phyloP scores from a whole-genome alignment of 1,284 basidiomycete species.

The Trichosporon coremiiforme region DNA sequence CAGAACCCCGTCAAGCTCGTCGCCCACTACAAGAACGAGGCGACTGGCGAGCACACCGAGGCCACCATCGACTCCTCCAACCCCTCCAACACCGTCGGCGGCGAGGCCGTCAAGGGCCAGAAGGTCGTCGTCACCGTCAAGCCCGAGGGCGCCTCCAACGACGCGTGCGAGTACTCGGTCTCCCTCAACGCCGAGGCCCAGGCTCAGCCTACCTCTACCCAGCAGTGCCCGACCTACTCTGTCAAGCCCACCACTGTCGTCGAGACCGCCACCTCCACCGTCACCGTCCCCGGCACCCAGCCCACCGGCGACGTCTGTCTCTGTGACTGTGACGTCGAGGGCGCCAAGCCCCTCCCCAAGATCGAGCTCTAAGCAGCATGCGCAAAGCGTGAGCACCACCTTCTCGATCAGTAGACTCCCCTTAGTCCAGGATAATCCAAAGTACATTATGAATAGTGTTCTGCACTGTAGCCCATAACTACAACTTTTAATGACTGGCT shows the following conservation, averaged over 20 bases:
- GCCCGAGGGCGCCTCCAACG: slow-evolving; percentile 13
- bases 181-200: background rate
- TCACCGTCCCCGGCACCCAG: background rate
- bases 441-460: slow-evolving; percentile 13
- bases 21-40: slow-evolving; percentile 19
- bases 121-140: slow-evolving; percentile 13
- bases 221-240: slow-evolving; percentile 1
- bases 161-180: slow-evolving; percentile 20
- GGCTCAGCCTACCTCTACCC: background rate
- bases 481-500: background rate
- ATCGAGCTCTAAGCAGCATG: slow-evolving; percentile 22
- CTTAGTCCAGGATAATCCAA: slow-evolving; percentile 4
- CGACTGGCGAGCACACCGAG: slow-evolving; percentile 17
- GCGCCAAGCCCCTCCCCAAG: slow-evolving; percentile 27
- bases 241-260: background rate
- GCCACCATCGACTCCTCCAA: background rate
- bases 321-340: slow-evolving; percentile 20
- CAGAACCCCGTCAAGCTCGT: slow-evolving; percentile 21
- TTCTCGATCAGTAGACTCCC: background rate
- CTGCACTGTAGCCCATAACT: background rate
- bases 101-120: slow-evolving; percentile 6
- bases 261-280: slow-evolving; percentile 22
- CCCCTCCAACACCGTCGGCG: slow-evolving; percentile 10
- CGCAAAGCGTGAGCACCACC: background rate
- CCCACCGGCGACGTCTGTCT: slow-evolving; percentile 21